Conservation (phyloP, 768 basidiomycete species). For the Mrakia gelida region DNA sequence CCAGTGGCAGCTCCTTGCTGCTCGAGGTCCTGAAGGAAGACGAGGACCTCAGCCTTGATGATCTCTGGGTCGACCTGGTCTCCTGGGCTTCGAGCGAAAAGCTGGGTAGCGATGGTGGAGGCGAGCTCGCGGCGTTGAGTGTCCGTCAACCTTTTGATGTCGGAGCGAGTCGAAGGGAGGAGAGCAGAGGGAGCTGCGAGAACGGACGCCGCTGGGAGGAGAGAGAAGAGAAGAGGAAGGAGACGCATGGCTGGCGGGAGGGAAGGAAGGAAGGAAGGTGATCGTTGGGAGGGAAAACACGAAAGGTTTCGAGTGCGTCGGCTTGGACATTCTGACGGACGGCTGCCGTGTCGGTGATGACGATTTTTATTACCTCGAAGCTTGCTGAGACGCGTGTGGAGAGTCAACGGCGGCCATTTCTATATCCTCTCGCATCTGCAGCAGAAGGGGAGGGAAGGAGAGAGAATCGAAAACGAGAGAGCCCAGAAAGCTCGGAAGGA, state of each 20-base stretch:
- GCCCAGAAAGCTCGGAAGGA: no score
- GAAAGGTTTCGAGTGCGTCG: not conserved
- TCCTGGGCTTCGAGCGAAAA: not conserved
- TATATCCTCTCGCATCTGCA: no score
- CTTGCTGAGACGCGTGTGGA: no score
- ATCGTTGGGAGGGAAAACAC: not conserved
- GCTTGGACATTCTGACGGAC: no score
- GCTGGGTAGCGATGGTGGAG: not conserved
- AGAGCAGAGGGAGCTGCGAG: not conserved
- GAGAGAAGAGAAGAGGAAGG: conserved; percentile 6
- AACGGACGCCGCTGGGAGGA: not conserved
- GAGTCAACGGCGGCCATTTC: no score
- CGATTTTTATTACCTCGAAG: no score
- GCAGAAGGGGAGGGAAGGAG: no score
- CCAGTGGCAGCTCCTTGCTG: not conserved
- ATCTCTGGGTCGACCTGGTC: not conserved
- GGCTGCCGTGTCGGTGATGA: no score
- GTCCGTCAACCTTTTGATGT: not conserved
- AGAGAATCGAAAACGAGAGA: no score
- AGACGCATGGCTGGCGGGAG: not conserved
- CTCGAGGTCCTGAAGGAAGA: conserved; percentile 1
- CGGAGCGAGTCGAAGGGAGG: not conserved
- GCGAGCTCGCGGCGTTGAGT: not conserved
- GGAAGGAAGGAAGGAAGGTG: not conserved
- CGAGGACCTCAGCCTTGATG: not conserved